Base-by-base conservation (phyloP, 257 asterid genomes). In the Rehmannia glutinosa region DNA sequence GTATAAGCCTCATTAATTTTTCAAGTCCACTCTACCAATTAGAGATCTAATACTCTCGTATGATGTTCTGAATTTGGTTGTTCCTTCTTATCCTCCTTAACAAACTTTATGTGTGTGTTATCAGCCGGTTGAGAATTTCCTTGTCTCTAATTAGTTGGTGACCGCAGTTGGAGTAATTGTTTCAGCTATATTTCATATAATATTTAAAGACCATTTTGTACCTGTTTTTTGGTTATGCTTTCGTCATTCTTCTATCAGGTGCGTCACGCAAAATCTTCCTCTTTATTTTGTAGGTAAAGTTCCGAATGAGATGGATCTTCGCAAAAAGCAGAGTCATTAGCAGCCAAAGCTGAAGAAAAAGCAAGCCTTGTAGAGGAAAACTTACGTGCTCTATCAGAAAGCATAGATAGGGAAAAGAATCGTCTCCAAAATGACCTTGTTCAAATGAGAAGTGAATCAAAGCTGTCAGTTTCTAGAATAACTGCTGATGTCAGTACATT, bases 401-500 rank as follows among this genome's bases (percentile, higher is more conserved):
- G 86, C 80, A 77, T 77, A 25, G 84, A 79, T 55, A 84, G 95
- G 74, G 97, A 87, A 80, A 94, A 81, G 67, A 77, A 13, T 28
- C 89, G 75, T 72, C 89, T 94, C 51, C 88, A 81, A 71, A 82
- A 79, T 80, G 97, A 94, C 64, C 96, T 94, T 76, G 85, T 46
- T 59, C 88, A 85, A 72, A 77, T 88, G 81, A 86, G 80, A 83
- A 91, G 79, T 77, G 99, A 91, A 78, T 85, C 99, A 46, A 85
- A 87, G 79, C 74, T 87, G 57, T 88, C 99, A 23, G 64, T 83
- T 70, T 77, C 93, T 66, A 84, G 81, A 83, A 86, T 87, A 75
- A 81, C 81, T 73, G 89, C 89, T 64, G 91, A 88, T 75, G 99
- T 94, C 23, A 80, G 96, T 75, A 61, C 69, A 52, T 41, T 58